Evolutionary conservation across 2,329 filamentous ascomycete genomes (phyloP).

Genomic region (Coniochaeta hoffmannii): DNA sequence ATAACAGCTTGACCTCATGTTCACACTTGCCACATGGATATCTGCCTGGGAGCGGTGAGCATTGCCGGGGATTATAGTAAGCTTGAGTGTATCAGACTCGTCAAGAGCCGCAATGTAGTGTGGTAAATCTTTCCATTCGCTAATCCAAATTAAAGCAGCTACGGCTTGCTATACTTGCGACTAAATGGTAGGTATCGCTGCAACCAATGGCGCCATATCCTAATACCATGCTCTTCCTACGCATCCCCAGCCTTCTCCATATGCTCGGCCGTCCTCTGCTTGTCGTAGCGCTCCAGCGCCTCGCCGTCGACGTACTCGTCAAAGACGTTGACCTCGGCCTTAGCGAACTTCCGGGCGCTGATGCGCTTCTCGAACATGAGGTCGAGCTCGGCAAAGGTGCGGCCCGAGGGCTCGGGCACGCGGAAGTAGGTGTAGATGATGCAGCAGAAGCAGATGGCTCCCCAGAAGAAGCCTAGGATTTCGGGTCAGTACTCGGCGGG

Average conservation of each 20-base stretch:
- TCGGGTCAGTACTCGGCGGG: not conserved
- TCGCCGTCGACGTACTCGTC: slow-evolving; percentile 39
- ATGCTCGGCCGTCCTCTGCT: not conserved
- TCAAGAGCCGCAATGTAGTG: no score
- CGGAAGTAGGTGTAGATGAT: slow-evolving; percentile 77
- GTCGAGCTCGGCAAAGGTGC: slow-evolving; percentile 82
- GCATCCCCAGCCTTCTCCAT: not conserved
- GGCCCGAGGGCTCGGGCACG: slow-evolving; percentile 70
- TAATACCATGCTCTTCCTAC: not conserved
- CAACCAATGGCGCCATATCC: not conserved
- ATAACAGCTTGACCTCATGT: no score
- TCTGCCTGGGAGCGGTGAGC: no score
- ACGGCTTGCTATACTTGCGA: no score
- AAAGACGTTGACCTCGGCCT: slow-evolving; percentile 49
- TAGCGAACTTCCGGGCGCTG: slow-evolving; percentile 64
- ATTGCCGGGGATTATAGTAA: no score
- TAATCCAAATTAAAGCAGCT: no score
- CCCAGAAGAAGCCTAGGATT: slow-evolving; percentile 28
- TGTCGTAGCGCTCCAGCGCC: slow-evolving; percentile 27
- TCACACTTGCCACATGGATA: no score
- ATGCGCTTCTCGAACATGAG: slow-evolving; percentile 71
- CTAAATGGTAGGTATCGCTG: no score
- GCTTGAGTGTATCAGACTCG: no score
- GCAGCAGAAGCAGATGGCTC: slow-evolving; percentile 71
- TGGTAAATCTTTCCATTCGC: no score